Conservation (phyloP, 331 rosid genomes). For the Phaseolus coccineus region DNA sequence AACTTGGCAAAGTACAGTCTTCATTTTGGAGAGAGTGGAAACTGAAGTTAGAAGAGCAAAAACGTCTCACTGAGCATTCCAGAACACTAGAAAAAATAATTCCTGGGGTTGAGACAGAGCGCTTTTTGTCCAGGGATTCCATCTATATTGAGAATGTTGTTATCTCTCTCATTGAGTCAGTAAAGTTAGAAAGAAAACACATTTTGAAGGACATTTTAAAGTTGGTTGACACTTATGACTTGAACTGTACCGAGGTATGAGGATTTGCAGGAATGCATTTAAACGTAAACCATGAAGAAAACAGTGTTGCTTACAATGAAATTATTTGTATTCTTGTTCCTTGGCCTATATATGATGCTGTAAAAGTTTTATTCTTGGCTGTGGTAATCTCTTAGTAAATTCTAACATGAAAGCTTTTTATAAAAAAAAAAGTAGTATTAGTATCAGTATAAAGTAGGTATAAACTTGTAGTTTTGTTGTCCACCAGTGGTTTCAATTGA, state of each 20-base stretch:
- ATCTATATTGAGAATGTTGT: slow-evolving; percentile 72
- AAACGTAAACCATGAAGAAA: slow-evolving; percentile 33
- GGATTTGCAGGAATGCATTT: slow-evolving; percentile 38
- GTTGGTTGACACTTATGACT: slow-evolving; percentile 78
- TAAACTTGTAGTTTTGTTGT: slow-evolving; percentile 32
- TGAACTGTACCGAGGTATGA: slow-evolving; percentile 79
- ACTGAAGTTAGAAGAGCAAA: slow-evolving; percentile 86
- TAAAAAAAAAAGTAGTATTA: not conserved
- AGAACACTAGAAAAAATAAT: slow-evolving; percentile 79
- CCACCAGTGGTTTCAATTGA: slow-evolving; percentile 24
- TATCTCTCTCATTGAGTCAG: slow-evolving; percentile 79
- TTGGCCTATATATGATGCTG: slow-evolving; percentile 20
- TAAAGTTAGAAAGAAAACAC: slow-evolving; percentile 75
- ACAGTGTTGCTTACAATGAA: not conserved
- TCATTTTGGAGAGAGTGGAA: slow-evolving; percentile 99
- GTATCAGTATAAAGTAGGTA: slow-evolving; percentile 16
- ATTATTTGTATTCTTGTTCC: slow-evolving; percentile 30
- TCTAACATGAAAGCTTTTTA: not conserved
- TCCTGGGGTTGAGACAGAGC: slow-evolving; percentile 91
- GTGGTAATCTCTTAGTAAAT: not conserved
- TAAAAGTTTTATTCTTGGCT: slow-evolving; percentile 27
- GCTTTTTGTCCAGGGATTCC: slow-evolving; percentile 84
- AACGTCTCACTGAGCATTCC: slow-evolving; percentile 79
- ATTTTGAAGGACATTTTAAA: slow-evolving; percentile 79
- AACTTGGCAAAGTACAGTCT: slow-evolving; percentile 81